Evolutionary conservation across 176 grass and related monocot genomes (phyloP).

Genomic region (Rhynchospora breviuscula): DNA sequence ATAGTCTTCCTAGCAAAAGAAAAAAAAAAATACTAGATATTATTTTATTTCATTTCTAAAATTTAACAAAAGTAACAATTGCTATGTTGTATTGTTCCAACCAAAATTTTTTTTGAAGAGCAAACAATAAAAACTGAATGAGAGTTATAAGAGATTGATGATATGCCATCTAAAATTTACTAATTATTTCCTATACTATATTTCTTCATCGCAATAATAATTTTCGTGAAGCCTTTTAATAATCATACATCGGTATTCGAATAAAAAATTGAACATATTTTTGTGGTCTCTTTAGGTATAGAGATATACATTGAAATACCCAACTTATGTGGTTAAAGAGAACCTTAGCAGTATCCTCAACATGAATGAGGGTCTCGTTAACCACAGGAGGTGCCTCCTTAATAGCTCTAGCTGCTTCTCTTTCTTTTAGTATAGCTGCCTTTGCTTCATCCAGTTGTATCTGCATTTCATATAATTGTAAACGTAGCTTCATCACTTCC

Average conservation of each 20-base stretch:
- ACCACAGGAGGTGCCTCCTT: conserved; percentile 88
- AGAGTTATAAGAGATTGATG: not conserved
- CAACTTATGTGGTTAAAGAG: conserved; percentile 52
- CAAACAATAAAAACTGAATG: not conserved
- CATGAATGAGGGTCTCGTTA: conserved; percentile 70
- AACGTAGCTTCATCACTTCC: conserved; percentile 71
- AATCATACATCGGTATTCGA: no score
- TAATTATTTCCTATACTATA: not conserved
- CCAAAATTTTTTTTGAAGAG: no score
- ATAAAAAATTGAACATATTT: no score
- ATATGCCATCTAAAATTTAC: not conserved
- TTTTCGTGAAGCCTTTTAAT: not conserved
- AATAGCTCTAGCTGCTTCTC: conserved; percentile 81
- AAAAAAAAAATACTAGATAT: not conserved
- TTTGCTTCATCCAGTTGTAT: conserved; percentile 77
- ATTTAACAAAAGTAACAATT: conserved; percentile 16
- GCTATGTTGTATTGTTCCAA: conserved; percentile 85
- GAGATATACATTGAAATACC: conserved; percentile 51
- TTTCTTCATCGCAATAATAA: not conserved
- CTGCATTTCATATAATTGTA: conserved; percentile 56
- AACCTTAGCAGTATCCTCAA: conserved; percentile 74
- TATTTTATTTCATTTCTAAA: not conserved
- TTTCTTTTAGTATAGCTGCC: conserved; percentile 49
- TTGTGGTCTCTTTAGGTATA: not conserved
- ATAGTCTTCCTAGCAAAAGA: not conserved